These are phyloP conservation scores for Nemania sp. DNA, from an alignment of 2,329 filamentous ascomycete genomes.

Conservation along the genomic window DNA sequence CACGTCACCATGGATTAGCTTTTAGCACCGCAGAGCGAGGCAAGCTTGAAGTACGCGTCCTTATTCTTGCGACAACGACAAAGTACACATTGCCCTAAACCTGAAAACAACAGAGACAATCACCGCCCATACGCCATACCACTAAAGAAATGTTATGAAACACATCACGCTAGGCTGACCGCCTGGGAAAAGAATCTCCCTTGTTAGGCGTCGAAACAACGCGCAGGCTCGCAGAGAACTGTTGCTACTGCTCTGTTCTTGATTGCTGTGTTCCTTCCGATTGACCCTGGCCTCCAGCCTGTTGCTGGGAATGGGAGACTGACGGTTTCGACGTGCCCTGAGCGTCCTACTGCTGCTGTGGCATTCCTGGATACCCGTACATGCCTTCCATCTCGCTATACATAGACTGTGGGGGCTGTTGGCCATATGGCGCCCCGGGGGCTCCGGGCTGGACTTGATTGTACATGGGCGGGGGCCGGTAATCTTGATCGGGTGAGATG, in stretches of 20 bases:
- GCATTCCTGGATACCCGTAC: constrained; percentile 81
- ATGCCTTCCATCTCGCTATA: constrained; percentile 82
- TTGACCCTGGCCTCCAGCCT: constrained; percentile 10
- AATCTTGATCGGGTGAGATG: constrained; percentile 73
- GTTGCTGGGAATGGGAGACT: constrained; percentile 12
- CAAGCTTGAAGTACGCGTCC: constrained; percentile 11
- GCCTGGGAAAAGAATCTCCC: no score
- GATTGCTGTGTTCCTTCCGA: constrained; percentile 8
- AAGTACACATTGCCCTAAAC: constrained; percentile 20
- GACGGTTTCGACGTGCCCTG: constrained; percentile 20
- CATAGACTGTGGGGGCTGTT: constrained; percentile 75
- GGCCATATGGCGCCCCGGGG: constrained; percentile 72
- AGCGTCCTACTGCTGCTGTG: constrained; percentile 65
- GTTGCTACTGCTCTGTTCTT: constrained; percentile 1
- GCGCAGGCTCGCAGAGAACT: no score
- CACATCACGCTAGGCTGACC: constrained; percentile 9
- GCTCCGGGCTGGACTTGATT: constrained; percentile 74
- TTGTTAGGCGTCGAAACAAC: no score
- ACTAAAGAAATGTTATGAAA: constrained; percentile 12
- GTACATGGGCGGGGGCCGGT: constrained; percentile 82
- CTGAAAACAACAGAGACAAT: constrained; percentile 13
- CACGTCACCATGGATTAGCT: constrained; percentile 24
- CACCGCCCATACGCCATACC: constrained; percentile 24
- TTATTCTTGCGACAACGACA: constrained; percentile 16
- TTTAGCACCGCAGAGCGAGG: background rate